phyloP scores from a whole-genome alignment of 805 yeast genomes.

The Candida orba region DNA sequence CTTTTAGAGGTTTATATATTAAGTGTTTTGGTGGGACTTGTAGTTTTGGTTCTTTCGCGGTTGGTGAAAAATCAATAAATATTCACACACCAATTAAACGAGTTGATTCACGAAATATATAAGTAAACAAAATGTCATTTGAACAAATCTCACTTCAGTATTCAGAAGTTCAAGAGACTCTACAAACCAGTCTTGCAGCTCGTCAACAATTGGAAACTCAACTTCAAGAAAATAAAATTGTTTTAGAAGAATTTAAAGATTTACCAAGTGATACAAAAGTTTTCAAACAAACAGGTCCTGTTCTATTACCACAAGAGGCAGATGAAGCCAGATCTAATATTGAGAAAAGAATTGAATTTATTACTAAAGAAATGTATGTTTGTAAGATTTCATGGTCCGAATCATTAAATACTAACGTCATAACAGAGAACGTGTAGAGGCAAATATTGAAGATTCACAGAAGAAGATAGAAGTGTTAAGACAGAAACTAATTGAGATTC shows the following conservation, averaged over 20 bases:
- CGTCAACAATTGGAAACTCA: constrained; percentile 91
- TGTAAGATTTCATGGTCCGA: not conserved
- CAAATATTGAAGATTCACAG: constrained; percentile 52
- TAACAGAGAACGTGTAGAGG: constrained; percentile 54
- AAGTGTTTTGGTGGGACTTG: not conserved
- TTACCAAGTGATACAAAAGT: constrained; percentile 67
- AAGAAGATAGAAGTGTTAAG: constrained; percentile 52
- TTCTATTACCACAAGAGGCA: constrained; percentile 81
- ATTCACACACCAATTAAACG: not conserved
- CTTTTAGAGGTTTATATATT: not conserved
- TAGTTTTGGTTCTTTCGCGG: not conserved
- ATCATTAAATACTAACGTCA: constrained; percentile 1
- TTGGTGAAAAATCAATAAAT: not conserved
- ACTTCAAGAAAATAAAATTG: constrained; percentile 88
- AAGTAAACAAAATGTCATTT: not conserved
- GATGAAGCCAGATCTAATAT: constrained; percentile 80
- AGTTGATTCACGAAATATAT: too few species aligned
- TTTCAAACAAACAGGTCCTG: constrained; percentile 88
- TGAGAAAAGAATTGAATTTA: constrained; percentile 83
- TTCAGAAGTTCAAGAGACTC: constrained; percentile 37
- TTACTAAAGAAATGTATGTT: constrained; percentile 59
- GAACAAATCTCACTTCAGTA: constrained; percentile 32
- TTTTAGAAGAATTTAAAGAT: constrained; percentile 66
- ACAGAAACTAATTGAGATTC: constrained; percentile 41
- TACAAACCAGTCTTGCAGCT: constrained; percentile 51